Conservation (phyloP, 2,329 filamentous ascomycete genomes). For the Colletotrichum somersetense region DNA sequence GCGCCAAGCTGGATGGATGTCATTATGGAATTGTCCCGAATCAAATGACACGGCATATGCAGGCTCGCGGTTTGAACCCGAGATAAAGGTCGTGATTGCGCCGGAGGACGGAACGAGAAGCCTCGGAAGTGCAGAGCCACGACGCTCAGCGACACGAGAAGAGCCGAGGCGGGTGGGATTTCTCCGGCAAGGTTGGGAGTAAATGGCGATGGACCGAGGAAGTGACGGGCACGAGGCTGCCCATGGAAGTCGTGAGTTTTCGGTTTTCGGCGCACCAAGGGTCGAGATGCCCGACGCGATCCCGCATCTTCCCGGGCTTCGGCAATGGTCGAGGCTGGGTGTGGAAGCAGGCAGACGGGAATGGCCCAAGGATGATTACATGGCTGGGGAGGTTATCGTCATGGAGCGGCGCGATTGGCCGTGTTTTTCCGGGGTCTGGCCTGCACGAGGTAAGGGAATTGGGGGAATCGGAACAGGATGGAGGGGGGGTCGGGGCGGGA, state of each 20-base stretch:
- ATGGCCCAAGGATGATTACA: constrained; percentile 21
- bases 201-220: constrained; percentile 35
- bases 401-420: constrained; percentile 34
- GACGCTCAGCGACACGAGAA: constrained; percentile 32
- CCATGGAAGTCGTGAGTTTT: constrained; percentile 11
- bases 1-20: neutral
- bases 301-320: constrained; percentile 41
- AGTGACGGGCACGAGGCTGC: constrained; percentile 7
- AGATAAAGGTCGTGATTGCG: constrained; percentile 17
- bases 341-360: constrained; percentile 18
- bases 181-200: constrained; percentile 28
- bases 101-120: constrained; percentile 9
- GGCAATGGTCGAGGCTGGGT: constrained; percentile 33
- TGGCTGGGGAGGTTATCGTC: constrained; percentile 32
- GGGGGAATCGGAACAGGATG: constrained; percentile 1
- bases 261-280: constrained; percentile 37
- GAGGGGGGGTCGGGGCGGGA: neutral
- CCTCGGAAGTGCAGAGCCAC: constrained; percentile 32
- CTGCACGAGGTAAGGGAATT: constrained; percentile 34
- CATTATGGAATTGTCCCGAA: neutral
- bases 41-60: constrained; percentile 30
- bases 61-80: constrained; percentile 34
- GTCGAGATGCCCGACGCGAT: constrained; percentile 18
- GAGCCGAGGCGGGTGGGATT: constrained; percentile 26
- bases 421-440: constrained; percentile 33